Evolutionary conservation across 164 flowering plant species (phyloP), one percentile per base, ranked within the genome.

Genomic region (Dillenia suffruticosa): DNA sequence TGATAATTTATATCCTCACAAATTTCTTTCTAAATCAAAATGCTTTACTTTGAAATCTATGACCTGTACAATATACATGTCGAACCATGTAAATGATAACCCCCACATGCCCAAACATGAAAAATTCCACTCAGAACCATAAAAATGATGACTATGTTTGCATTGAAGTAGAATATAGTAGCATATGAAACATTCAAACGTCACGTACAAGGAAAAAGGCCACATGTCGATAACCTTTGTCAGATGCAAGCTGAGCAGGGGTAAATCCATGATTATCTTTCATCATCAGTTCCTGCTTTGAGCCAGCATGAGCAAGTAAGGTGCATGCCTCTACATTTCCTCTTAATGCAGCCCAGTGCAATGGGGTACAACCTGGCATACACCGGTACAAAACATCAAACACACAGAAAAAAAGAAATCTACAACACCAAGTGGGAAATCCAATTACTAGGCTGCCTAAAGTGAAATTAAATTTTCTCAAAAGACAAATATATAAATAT

Each of bases 301-400:
- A 77, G 60, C 96, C 97, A 14, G 97, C 83, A 73, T 87, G 92
- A 53, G 85, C 90, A 70, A 94, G 95, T 16, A 94, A 74, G 59
- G 87, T 81, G 76, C 93, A 90, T 46, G 82, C 95, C 76, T 94
- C 97, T 61, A 77, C 68, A 71, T 89, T 73, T 70, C 97, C 98
- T 79, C 84, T 76, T 66, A 89, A 43, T 54, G 87, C 96, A 67
- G 97, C 96, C 98, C 97, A 94, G 64, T 90, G 97, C 77, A 94
- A 73, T 32, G 98, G 97, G 15, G 97, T 94, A 71, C 96, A 90
- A 47, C 98, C 97, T 94, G 66, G 60, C n/a, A 65, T 26, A 26
- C 51, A 74, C 10, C 46, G 54, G 45, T 57, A 16, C 13, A 17
- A 46, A 60, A 70, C 51, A 45, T 19, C 44, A 59, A 8, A 10